Evolutionary conservation across 2,329 filamentous ascomycete species (phyloP).

Genomic region (Atkinsonella texensis): DNA sequence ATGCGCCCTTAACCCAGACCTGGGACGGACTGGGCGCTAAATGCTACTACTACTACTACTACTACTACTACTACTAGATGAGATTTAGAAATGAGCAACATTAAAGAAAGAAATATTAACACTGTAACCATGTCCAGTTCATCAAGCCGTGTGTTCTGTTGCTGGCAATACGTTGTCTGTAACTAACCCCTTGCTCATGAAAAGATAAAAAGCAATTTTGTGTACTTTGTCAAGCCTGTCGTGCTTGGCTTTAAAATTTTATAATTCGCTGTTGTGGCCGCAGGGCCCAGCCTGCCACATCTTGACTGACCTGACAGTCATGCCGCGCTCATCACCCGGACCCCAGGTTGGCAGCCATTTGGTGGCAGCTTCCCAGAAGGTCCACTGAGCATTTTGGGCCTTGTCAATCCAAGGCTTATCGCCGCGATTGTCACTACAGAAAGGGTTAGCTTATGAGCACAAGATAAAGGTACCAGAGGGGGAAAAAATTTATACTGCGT

Average conservation of each 20-base stretch:
- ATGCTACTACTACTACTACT: too few species aligned
- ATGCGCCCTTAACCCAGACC: neutral
- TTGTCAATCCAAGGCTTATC: conserved; percentile 35
- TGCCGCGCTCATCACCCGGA: conserved; percentile 26
- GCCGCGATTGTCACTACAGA: conserved; percentile 25
- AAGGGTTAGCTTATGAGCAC: neutral
- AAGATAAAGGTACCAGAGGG: neutral
- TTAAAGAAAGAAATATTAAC: neutral
- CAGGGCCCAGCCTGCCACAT: conserved; percentile 29
- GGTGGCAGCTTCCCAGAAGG: conserved; percentile 29
- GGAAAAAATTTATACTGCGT: conserved; percentile 8
- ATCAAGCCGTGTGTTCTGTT: neutral
- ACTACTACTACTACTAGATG: too few species aligned
- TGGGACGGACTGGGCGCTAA: too few species aligned
- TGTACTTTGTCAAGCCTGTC: neutral
- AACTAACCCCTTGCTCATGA: too few species aligned
- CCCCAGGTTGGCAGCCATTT: conserved; percentile 37
- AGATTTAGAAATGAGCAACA: too few species aligned
- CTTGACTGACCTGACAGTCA: conserved; percentile 33
- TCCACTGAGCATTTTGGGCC: conserved; percentile 23
- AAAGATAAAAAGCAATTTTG: too few species aligned
- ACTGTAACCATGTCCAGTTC: neutral
- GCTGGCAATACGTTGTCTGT: too few species aligned
- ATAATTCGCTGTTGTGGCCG: conserved; percentile 1
- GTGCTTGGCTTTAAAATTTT: neutral